Evolutionary conservation across 192 early-diverging fungal genomes (phyloP).

Genomic region (Podila epicladia): DNA sequence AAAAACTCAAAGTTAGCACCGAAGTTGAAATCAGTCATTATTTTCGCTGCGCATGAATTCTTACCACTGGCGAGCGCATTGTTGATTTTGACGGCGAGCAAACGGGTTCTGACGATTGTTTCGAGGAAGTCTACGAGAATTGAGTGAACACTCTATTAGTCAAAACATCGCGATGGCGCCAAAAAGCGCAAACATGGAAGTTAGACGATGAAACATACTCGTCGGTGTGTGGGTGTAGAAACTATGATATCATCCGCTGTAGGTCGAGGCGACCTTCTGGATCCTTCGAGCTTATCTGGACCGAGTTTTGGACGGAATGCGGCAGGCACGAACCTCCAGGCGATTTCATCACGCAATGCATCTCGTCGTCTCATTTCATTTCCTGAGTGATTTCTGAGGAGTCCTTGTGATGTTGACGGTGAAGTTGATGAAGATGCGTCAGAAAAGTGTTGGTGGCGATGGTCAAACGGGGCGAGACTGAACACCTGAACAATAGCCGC

Average conservation of each 20-base stretch:
- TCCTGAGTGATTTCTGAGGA: neutral
- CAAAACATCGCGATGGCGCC: no score
- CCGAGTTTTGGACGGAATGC: neutral
- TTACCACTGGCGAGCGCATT: no score
- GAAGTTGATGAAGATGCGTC: no score
- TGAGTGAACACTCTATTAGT: no score
- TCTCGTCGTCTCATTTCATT: neutral
- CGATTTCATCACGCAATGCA: neutral
- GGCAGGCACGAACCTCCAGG: neutral
- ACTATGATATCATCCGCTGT: neutral
- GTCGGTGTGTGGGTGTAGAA: no score
- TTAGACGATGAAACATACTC: no score
- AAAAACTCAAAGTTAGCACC: neutral
- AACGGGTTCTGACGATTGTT: no score
- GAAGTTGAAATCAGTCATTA: no score
- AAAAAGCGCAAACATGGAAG: no score
- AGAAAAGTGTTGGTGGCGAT: neutral
- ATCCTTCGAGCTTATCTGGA: neutral
- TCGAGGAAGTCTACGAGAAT: no score
- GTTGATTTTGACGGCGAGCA: no score
- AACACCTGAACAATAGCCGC: neutral
- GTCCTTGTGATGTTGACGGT: neutral
- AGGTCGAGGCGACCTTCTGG: neutral
- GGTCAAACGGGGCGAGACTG: neutral
- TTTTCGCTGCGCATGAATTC: no score